phyloP scores from a whole-genome alignment of 768 basidiomycete species.

The Gloeophyllum trabeum region DNA sequence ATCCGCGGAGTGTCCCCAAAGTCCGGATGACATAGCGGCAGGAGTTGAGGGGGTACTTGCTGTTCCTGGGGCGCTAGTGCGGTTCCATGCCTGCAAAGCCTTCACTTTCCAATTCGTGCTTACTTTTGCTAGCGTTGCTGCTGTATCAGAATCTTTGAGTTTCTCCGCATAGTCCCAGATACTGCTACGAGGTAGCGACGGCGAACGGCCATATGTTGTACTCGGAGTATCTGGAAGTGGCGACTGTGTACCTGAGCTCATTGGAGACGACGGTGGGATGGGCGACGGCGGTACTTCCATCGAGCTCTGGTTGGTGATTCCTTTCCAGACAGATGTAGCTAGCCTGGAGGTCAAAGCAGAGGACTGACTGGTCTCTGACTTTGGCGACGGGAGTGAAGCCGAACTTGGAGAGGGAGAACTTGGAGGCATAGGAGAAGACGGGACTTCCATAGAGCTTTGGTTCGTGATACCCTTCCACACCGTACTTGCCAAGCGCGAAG shows the following conservation, averaged over 20 bases:
- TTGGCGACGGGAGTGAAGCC: no score
- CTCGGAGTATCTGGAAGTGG: conserved; percentile 7
- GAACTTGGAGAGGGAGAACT: conserved; percentile 16
- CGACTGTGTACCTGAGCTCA: conserved; percentile 6
- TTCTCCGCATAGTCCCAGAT: conserved; percentile 69
- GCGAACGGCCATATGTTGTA: conserved; percentile 6
- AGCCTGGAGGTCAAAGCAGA: conserved; percentile 38
- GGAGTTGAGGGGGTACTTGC: background rate
- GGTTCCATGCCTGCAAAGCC: conserved; percentile 29
- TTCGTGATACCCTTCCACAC: conserved; percentile 74
- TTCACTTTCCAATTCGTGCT: conserved; percentile 70
- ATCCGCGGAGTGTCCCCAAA: no score
- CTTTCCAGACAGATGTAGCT: conserved; percentile 61
- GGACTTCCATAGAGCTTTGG: conserved; percentile 57
- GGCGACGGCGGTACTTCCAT: conserved; percentile 39
- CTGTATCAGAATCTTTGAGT: conserved; percentile 60
- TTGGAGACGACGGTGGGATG: conserved; percentile 19
- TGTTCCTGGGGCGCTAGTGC: conserved; percentile 6
- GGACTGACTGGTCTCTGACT: no score
- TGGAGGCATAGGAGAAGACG: conserved; percentile 26
- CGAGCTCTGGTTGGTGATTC: conserved; percentile 69
- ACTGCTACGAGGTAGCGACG: conserved; percentile 21
- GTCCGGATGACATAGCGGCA: no score
- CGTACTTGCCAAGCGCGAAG: conserved; percentile 45
- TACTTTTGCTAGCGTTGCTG: conserved; percentile 60